A percentile compares a stretch with the other conserved stretches of the same genome.
phyloP scores from a whole-genome alignment of 2,329 filamentous ascomycete genomes.

The Epichloe sp. region DNA sequence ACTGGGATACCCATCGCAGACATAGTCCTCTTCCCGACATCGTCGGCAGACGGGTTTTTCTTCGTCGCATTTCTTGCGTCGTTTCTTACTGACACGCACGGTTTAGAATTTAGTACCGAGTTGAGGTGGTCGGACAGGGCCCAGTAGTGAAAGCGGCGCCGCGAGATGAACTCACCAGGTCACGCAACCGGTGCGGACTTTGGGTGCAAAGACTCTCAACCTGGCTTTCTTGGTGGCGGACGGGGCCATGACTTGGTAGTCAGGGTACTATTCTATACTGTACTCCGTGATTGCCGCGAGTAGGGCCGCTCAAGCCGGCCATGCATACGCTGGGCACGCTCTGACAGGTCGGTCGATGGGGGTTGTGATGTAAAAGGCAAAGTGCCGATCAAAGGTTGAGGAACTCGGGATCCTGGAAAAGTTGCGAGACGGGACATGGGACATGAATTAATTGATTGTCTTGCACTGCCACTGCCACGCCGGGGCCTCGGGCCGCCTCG shows the following conservation, averaged over 20 bases:
- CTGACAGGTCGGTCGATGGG: neutral
- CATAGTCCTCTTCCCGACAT: slow-evolving; percentile 2
- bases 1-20: slow-evolving; percentile 1
- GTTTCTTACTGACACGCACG: neutral
- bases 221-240: slow-evolving; percentile 1
- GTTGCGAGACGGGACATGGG: neutral
- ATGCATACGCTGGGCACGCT: neutral
- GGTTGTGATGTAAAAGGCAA: neutral
- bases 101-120: neutral
- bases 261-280: neutral
- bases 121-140: neutral
- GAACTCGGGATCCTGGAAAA: neutral
- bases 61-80: slow-evolving; percentile 4
- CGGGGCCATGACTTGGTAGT: neutral
- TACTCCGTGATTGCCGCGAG: neutral
- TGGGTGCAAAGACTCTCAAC: slow-evolving; percentile 1
- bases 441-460: neutral
- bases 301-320: neutral
- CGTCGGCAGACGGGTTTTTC: slow-evolving; percentile 1
- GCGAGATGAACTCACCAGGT: slow-evolving; percentile 1
- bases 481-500: neutral
- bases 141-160: neutral
- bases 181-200: slow-evolving; percentile 3
- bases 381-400: neutral
- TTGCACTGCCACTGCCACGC: neutral